Base-by-base conservation (phyloP, 306 rosid genomes). In the Ormosia emarginata region DNA sequence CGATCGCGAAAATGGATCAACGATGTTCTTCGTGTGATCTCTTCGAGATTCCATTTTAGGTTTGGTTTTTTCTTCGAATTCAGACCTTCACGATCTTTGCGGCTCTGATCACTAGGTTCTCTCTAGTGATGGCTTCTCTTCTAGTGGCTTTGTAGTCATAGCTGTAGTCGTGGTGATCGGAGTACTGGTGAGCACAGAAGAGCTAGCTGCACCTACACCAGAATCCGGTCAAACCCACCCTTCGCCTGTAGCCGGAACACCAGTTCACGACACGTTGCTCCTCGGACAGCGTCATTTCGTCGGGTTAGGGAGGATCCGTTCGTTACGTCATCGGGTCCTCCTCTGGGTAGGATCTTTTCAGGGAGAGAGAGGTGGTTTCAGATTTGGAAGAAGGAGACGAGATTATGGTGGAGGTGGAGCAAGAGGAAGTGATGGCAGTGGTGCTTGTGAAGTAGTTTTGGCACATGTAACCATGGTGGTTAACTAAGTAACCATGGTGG, bases 121-220 rank as follows among this genome's bases (percentile, higher is more conserved):
- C 99, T 78, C 94, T 86, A 0, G 99, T 98, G 50, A 96, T 93
- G 44, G 93, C 91, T 33, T 93, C 97, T 4, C 98, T 89, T 0
- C 99, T 98, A 3, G 86, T 98, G 41, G 94, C 73, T 75, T 93
- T 96, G 83, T 96, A 96, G 53, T 96, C 99, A 80, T 86, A 96
- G 83, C 90, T 86, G 85, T 98, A 96, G n/a, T 87, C 92, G 56
- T 96, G 99, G 13, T 98, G 96, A 79, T 93, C 98, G 58, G 99
- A 87, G 82, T 96, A 96, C 71, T 98, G 91, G 36, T 96, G 99
- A 0, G 91, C 34, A 81, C 99, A 96, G 75, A 93, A 96, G 0
- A 96, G 91, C 7, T 96, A 97, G 0, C 98, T 98, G 68, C 99
- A 96, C 6, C 99, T 94, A 79, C 99, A 96, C 3, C 97, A 86